Evolutionary conservation across 352 stramenopile genomes (phyloP).

Genomic region (Phytophthora idaei): DNA sequence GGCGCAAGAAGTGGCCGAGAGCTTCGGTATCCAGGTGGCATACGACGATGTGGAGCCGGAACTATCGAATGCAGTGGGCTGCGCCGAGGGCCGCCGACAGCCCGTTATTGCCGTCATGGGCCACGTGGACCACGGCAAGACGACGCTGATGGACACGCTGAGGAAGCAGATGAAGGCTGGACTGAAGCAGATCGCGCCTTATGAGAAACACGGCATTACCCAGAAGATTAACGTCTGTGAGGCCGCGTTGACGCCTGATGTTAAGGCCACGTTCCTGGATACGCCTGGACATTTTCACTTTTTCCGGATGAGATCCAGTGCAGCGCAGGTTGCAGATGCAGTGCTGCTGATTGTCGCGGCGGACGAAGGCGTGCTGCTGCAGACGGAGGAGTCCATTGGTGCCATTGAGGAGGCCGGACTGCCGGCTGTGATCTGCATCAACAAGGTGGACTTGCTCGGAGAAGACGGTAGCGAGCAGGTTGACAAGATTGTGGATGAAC

Average conservation of each 20-base stretch:
- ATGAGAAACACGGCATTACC: slow-evolving; percentile 98
- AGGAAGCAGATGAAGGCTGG: slow-evolving; percentile 54
- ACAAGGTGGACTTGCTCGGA: slow-evolving; percentile 85
- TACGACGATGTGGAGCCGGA: slow-evolving; percentile 73
- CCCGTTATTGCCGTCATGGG: slow-evolving; percentile 99
- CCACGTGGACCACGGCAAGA: slow-evolving; percentile 99
- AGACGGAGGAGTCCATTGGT: slow-evolving; percentile 97
- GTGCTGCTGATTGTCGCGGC: slow-evolving; percentile 97
- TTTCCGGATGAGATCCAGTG: slow-evolving; percentile 97
- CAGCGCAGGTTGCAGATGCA: slow-evolving; percentile 98
- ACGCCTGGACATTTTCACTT: slow-evolving; percentile 99
- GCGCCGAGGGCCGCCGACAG: slow-evolving; percentile 58
- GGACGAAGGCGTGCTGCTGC: slow-evolving; percentile 98
- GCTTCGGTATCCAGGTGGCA: slow-evolving; percentile 44
- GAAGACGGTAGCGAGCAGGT: slow-evolving; percentile 42
- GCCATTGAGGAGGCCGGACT: slow-evolving; percentile 79
- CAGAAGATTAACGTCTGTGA: slow-evolving; percentile 98
- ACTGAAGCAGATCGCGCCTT: slow-evolving; percentile 79
- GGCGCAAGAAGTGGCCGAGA: slow-evolving; percentile 55
- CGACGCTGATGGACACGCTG: slow-evolving; percentile 98
- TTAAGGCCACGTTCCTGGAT: slow-evolving; percentile 96
- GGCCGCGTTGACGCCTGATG: slow-evolving; percentile 81
- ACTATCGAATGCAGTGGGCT: slow-evolving; percentile 28
- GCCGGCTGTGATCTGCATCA: slow-evolving; percentile 83
- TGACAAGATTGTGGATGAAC: slow-evolving; percentile 52